A percentile compares a stretch with the other conserved stretches of the same genome.
Evolutionary conservation across 148 eudicot species (phyloP).

Genomic region (Mesembryanthemum crystallinum): DNA sequence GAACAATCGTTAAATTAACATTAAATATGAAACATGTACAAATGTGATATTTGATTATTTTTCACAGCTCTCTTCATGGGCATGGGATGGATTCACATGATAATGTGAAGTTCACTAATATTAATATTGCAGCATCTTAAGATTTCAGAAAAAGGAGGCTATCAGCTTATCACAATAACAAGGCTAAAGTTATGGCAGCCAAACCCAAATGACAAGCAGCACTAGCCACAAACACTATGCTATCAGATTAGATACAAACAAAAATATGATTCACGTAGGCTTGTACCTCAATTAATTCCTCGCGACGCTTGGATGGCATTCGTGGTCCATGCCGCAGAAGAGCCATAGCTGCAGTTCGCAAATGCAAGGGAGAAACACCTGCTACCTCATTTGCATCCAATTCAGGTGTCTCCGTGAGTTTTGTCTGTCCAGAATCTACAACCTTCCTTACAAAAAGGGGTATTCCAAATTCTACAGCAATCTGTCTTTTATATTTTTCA

Average conservation of each 20-base stretch:
- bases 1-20: no score
- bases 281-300: slow-evolving; percentile 79
- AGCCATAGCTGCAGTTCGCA: slow-evolving; percentile 93
- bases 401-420: slow-evolving; percentile 35
- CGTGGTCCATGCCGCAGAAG: slow-evolving; percentile 80
- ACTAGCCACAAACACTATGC: background rate
- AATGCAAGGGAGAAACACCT: slow-evolving; percentile 83
- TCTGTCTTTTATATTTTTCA: slow-evolving; percentile 72
- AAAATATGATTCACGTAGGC: background rate
- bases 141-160: background rate
- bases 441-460: slow-evolving; percentile 84
- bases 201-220: slow-evolving; percentile 6
- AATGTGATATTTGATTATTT: no score
- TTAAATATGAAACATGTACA: no score
- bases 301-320: slow-evolving; percentile 81
- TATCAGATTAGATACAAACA: background rate
- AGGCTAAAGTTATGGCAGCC: background rate
- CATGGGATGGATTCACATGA: background rate
- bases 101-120: background rate
- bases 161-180: background rate
- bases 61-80: background rate
- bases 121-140: background rate
- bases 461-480: slow-evolving; percentile 76
- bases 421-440: slow-evolving; percentile 49
- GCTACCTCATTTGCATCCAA: slow-evolving; percentile 41